A percentile compares a stretch with the other conserved stretches of the same genome.
Conservation (phyloP, 2,329 filamentous ascomycete genomes). For the Trichoderma atrobrunneum region DNA sequence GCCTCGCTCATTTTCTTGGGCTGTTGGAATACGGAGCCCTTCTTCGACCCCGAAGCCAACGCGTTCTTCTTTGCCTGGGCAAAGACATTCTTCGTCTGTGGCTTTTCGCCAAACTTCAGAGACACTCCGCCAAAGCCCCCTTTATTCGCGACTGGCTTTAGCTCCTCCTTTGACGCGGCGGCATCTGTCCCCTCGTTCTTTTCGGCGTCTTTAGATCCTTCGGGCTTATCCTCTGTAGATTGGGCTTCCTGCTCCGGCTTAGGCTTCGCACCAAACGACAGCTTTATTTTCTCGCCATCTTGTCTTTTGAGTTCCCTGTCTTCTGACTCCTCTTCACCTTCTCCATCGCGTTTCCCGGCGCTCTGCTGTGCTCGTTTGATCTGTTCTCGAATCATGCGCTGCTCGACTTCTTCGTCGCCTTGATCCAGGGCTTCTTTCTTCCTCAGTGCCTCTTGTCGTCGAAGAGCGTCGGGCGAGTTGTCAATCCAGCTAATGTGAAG, state of each 20-base stretch:
- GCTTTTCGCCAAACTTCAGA: slow-evolving; percentile 62
- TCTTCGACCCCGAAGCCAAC: slow-evolving; percentile 59
- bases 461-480: slow-evolving; percentile 80
- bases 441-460: slow-evolving; percentile 74
- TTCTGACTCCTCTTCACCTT: slow-evolving; percentile 41
- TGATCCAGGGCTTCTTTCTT: slow-evolving; percentile 84
- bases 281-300: slow-evolving; percentile 72
- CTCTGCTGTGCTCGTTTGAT: slow-evolving; percentile 68
- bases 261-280: slow-evolving; percentile 60
- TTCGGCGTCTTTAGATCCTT: slow-evolving; percentile 14
- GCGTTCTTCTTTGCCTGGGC: slow-evolving; percentile 66
- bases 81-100: slow-evolving; percentile 77
- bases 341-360: slow-evolving; percentile 40
- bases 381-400: slow-evolving; percentile 78
- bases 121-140: slow-evolving; percentile 46
- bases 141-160: slow-evolving; percentile 32
- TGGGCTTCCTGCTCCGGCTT: slow-evolving; percentile 20
- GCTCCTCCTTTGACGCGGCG: slow-evolving; percentile 18
- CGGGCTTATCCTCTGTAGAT: not conserved
- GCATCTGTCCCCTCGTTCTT: slow-evolving; percentile 12
- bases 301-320: slow-evolving; percentile 54
- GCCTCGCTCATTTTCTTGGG: slow-evolving; percentile 85
- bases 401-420: slow-evolving; percentile 86
- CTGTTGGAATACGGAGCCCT: slow-evolving; percentile 53
- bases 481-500: slow-evolving; percentile 89